Base-by-base conservation (phyloP, 2,329 filamentous ascomycete species). In the Leptosphaerulina australis region DNA sequence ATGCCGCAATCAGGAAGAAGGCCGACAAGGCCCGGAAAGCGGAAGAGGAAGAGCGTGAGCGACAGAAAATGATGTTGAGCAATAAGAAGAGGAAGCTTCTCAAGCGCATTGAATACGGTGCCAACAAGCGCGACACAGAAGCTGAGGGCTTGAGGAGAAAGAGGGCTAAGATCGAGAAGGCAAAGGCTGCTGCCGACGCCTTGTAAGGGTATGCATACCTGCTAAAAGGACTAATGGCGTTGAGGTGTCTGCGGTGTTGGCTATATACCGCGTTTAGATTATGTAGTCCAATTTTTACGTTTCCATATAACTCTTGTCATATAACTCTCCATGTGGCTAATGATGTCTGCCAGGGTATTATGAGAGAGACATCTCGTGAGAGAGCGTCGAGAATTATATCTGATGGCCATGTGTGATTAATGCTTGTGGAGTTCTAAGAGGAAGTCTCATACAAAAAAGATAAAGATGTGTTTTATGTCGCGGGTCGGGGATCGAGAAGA, bases 1-100 rank as follows among this genome's bases (percentile, higher is more conserved):
- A 90, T 62, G 86, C 84, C 12, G 83, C 80, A 60, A 88, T 64
- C 78, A 88, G 87, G 78, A 87, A 89, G 75, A 75, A 77, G 52
- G 83, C 85, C 26, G 83, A 85, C 53, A 81, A 81, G 70, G 82
- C 84, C 65, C 71, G 76, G 64, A 76, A 76, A 58, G 77, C 82
- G 66, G 89, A 94, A 69, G 86, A 88, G 3, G 94, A 97, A 74
- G 92, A 97, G 66, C 76, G 95, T 50, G 91, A 96, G 74, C 83
- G 93, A 56, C 88, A 90, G 72, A 97, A 96, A 84, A 94, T 95
- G 79, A 99, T 99, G 94, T 87, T 97, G 80, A 90, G 88, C 74
- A 90, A 95, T 75, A 94, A 95, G 84, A 99, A 97, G 86, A 83
- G 94, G 67, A 97, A 97, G 85, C 79, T 97, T 67, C 88, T 93